Conservation (phyloP, 2,329 filamentous ascomycete species). For the Byssothecium circinans region DNA sequence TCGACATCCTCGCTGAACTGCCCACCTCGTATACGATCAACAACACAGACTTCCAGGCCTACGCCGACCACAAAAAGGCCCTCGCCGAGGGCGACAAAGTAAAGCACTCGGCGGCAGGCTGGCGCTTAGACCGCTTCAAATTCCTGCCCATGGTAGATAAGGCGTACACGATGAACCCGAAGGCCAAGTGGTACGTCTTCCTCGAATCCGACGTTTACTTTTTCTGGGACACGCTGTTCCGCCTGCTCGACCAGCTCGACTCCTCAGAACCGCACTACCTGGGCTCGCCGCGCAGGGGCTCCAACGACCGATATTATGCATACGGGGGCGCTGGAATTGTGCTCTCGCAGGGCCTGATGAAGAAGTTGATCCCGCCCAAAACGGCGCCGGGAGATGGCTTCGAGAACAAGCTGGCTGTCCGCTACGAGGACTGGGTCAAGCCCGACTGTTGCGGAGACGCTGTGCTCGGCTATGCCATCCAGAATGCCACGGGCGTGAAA, state of each 20-base stretch:
- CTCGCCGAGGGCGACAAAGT: constrained; percentile 40
- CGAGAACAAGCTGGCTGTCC: constrained; percentile 32
- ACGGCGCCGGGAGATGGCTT: constrained; percentile 31
- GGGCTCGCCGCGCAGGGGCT: constrained; percentile 41
- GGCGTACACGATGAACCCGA: constrained; percentile 45
- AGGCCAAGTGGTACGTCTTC: constrained; percentile 45
- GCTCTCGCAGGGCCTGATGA: constrained; percentile 56
- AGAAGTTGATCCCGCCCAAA: constrained; percentile 44
- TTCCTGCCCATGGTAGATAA: constrained; percentile 60
- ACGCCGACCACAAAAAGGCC: constrained; percentile 49
- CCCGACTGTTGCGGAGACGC: constrained; percentile 51
- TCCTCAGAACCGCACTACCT: constrained; percentile 42
- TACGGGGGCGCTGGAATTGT: constrained; percentile 51
- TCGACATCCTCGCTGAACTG: constrained; percentile 52
- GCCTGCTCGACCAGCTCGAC: constrained; percentile 46
- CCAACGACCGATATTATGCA: constrained; percentile 42
- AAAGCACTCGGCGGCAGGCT: constrained; percentile 55
- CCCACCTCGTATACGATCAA: constrained; percentile 47
- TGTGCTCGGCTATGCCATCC: constrained; percentile 43
- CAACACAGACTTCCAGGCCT: constrained; percentile 56
- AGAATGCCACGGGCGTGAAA: constrained; percentile 38
- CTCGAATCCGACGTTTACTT: constrained; percentile 44
- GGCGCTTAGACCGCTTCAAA: constrained; percentile 62
- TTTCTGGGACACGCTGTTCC: constrained; percentile 47
- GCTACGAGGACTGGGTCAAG: constrained; percentile 37